phyloP scores from a whole-genome alignment of 192 early-diverging fungal genomes.

The Coemansia sp. region DNA sequence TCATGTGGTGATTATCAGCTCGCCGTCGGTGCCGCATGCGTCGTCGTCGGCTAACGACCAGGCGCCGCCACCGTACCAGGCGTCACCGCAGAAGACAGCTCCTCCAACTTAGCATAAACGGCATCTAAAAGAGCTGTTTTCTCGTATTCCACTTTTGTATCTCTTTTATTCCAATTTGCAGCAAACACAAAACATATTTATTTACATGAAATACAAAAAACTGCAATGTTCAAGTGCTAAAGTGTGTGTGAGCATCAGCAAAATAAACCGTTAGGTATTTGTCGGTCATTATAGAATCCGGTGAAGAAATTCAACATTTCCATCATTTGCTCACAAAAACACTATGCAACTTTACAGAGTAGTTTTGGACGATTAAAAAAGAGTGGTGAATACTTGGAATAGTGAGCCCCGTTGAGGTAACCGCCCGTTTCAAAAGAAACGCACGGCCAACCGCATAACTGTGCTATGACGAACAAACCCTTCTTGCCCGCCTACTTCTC shows the following conservation, averaged over 20 bases:
- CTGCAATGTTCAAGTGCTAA: not conserved
- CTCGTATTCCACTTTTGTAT: too few species aligned
- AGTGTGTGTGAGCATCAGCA: slow-evolving; percentile 29
- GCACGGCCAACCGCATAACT: slow-evolving; percentile 49
- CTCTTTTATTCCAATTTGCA: not conserved
- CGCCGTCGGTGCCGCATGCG: slow-evolving; percentile 13
- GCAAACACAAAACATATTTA: not conserved
- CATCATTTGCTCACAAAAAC: slow-evolving; percentile 35
- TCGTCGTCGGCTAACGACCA: slow-evolving; percentile 13
- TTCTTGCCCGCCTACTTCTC: slow-evolving; percentile 1
- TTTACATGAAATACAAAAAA: slow-evolving; percentile 1
- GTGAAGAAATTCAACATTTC: slow-evolving; percentile 55
- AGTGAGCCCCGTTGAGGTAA: slow-evolving; percentile 59
- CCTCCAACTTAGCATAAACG: slow-evolving; percentile 3
- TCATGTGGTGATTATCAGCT: slow-evolving; percentile 30
- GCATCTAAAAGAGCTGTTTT: not conserved
- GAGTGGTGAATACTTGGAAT: slow-evolving; percentile 47
- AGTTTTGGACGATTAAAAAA: slow-evolving; percentile 27
- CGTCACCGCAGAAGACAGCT: slow-evolving; percentile 12
- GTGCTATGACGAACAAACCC: slow-evolving; percentile 56
- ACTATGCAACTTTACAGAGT: too few species aligned
- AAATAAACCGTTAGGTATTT: slow-evolving; percentile 34
- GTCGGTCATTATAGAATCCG: slow-evolving; percentile 47
- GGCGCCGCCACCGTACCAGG: slow-evolving; percentile 39
- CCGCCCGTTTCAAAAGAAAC: slow-evolving; percentile 10